Evolutionary conservation across 2,329 filamentous ascomycete genomes (phyloP).

Genomic region (Arthrobotrys megalospora): DNA sequence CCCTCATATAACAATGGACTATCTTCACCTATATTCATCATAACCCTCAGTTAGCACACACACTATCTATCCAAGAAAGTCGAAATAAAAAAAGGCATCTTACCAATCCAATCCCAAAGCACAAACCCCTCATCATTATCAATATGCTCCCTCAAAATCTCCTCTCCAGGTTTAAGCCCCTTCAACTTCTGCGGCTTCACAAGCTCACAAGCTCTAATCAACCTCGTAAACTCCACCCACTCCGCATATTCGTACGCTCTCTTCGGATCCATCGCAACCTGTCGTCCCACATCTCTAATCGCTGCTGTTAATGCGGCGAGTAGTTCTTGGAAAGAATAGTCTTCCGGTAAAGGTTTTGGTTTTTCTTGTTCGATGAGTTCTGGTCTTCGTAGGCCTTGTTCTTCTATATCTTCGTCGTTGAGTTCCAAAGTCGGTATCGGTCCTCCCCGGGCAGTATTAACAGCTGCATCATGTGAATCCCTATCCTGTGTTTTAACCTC

Average conservation of each 20-base stretch:
- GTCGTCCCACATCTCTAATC: conserved; percentile 42
- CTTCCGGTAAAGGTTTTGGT: conserved; percentile 40
- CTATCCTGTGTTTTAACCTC: conserved; percentile 16
- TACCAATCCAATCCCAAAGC: conserved; percentile 61
- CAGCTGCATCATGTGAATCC: neutral
- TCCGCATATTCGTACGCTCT: conserved; percentile 84
- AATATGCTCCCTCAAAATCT: conserved; percentile 46
- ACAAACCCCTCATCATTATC: conserved; percentile 58
- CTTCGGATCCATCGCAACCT: conserved; percentile 68
- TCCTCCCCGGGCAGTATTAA: neutral
- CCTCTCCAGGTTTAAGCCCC: conserved; percentile 68
- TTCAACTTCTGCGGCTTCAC: conserved; percentile 72
- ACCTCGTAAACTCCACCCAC: conserved; percentile 86
- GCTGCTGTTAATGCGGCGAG: conserved; percentile 33
- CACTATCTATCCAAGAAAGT: neutral
- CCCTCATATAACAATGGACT: conserved; percentile 77
- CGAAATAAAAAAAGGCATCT: conserved; percentile 9
- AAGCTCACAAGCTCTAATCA: conserved; percentile 71
- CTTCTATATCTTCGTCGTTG: conserved; percentile 32
- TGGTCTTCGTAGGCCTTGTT: neutral
- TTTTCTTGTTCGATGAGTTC: conserved; percentile 17
- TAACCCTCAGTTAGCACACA: conserved; percentile 6
- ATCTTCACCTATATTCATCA: conserved; percentile 70
- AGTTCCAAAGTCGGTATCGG: conserved; percentile 15
- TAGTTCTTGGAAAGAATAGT: conserved; percentile 54